These are phyloP conservation scores for Ajuga chamaepitys DNA, from an alignment of 257 asterid species.

Conservation along the genomic window DNA sequence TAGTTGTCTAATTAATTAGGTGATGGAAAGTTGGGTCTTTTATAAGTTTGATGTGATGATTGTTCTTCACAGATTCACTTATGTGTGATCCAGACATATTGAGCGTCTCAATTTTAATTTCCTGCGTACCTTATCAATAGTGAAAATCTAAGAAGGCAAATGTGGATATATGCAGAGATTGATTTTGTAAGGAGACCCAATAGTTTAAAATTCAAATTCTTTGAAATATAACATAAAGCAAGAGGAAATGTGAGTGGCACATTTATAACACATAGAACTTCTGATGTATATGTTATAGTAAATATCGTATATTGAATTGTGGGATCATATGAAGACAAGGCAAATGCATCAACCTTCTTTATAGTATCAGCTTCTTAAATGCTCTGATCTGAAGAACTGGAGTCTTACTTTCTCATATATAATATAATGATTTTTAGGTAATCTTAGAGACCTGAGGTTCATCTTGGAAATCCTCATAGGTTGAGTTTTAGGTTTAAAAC, in stretches of 20 bases:
- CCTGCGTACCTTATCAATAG: neutral
- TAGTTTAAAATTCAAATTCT: neutral
- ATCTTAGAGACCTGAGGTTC: neutral
- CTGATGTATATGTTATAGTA: neutral
- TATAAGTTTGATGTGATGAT: neutral
- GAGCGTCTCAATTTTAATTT: neutral
- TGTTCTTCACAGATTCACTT: neutral
- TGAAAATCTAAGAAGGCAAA: neutral
- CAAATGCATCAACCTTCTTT: neutral
- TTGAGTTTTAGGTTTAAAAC: neutral
- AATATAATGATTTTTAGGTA: neutral
- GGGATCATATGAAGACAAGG: neutral
- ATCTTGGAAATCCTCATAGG: neutral
- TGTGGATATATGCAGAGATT: neutral
- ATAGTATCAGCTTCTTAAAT: neutral
- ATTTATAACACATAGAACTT: neutral
- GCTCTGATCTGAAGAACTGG: neutral
- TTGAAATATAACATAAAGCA: neutral
- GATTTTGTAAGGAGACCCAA: neutral
- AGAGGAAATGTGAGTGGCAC: neutral
- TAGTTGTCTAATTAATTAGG: neutral
- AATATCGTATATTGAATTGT: neutral
- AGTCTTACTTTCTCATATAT: neutral
- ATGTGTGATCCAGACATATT: neutral
- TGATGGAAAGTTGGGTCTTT: neutral